Evolutionary conservation across 257 asterid species (phyloP), one percentile per base, ranked within the genome.

Genomic region (Coffea eugenioides): DNA sequence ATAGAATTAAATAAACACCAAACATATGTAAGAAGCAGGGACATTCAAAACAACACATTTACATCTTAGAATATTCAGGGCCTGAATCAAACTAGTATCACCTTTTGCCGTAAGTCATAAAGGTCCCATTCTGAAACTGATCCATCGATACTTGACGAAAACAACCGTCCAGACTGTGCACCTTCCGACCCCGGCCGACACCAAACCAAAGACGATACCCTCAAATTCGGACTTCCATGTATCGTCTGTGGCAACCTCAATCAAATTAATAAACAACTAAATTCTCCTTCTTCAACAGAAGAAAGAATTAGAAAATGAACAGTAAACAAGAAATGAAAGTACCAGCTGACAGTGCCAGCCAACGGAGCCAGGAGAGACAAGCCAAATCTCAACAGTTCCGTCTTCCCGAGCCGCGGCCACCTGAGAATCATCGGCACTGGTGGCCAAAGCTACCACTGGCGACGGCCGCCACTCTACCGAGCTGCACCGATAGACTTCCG

Each of bases 341-440:
- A 95, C 98, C 18, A 93, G 93, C 91, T 88, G 97, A 88, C 96
- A 90, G 94, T 96, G 98, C 99, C 99, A 96, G 87, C 98, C 97
- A 10, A 94, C 97, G 80, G 99, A 92, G 78, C 98, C 99, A 71
- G 98, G 99, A 56, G 98, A 91, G 61, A 94, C 99, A 16, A 96
- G 98, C 99, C 99, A 96, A 82, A 96, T 94, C 90, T 96, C 99
- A 8, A 96, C 84, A 1, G 97, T 87, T 79, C 97, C 92, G 76
- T 94, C 98, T 68, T 90, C 92, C 25, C 99, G 93, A 43, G 98
- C 98, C 15, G 98, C 98, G 76, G 98, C 99, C 3, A 96, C 98
- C 87, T 92, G 97, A 16, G 97, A 90, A 51, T 90, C 91, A 82
- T 96, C 97, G 82, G 88, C 87, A 89, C 97, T 94, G 36, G 98